Conservation (phyloP, 495 filamentous ascomycete genomes). For the Daldinia caldariorum region DNA sequence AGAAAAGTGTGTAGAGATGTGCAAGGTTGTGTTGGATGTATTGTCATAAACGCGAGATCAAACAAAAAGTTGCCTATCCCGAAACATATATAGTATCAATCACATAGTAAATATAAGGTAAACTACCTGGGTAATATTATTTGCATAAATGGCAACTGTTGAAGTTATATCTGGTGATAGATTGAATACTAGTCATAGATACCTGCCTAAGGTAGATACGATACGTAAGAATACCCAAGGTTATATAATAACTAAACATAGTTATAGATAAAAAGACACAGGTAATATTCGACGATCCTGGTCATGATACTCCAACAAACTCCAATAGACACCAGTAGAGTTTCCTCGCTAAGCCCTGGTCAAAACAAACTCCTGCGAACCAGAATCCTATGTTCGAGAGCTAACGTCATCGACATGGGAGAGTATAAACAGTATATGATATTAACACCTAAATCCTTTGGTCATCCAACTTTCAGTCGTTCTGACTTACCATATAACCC, state of each 20-base stretch:
- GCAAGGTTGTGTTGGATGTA: constrained; percentile 72
- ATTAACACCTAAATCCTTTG: constrained; percentile 10
- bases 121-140: neutral
- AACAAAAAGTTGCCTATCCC: neutral
- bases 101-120: neutral
- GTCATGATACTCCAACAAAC: constrained; percentile 17
- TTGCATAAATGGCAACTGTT: neutral
- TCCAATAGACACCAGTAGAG: constrained; percentile 31
- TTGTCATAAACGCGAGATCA: constrained; percentile 30
- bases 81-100: no score
- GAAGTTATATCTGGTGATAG: constrained; percentile 1
- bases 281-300: constrained; percentile 11
- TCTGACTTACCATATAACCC: constrained; percentile 11
- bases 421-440: constrained; percentile 1
- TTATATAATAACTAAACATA: constrained; percentile 10
- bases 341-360: constrained; percentile 7
- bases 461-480: constrained; percentile 1
- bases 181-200: constrained; percentile 9
- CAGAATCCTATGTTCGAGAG: constrained; percentile 11
- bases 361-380: constrained; percentile 24
- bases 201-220: constrained; percentile 3
- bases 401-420: constrained; percentile 8
- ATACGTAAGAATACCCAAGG: constrained; percentile 28
- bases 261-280: constrained; percentile 11
- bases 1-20: constrained; percentile 83